Evolutionary conservation across 495 filamentous ascomycete genomes (phyloP), one percentile per base, ranked within the genome.

Genomic region (Penicillium pulvis): DNA sequence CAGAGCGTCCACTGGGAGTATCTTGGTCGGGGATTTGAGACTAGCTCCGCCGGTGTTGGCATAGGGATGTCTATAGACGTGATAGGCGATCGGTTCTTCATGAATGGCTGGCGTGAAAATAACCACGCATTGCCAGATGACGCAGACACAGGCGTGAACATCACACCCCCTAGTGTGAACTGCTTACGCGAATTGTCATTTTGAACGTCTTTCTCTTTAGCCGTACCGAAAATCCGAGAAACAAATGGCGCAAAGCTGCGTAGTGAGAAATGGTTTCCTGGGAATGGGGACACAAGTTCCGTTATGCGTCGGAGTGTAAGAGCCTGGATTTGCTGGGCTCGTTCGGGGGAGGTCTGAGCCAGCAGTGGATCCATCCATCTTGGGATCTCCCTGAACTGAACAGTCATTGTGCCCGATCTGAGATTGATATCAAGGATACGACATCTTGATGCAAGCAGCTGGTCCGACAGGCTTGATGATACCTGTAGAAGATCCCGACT

Each of bases 111-210:
- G 14, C 84, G 78, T 44, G 74, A 77, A 1, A 87, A 68, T 10
- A 72, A 60, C 82, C 82, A 85, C 28, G 68, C 71, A 61, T 51
- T 52, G 7, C 44, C 61, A 26, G 20, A 3, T 17, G 9, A 16
- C 24, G 58, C 58, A 28, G 64, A 23, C 10, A 85, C 59, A 10
- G 83, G 84, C 19, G 77, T 63, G 57, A 87, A 83, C 51, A 80
- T 70, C 1, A 85, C 80, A 19, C 82, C 79, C 26, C 79, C 77
- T 19, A 84, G 66, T 3, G 75, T 83, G 60, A 88, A 88, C 10
- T 74, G 58, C 49, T 79, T 57, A 24, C 3, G 19, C 4, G 12
- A 9, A n/a, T 4, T 24, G 24, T 28, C 17, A 39, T 71, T 53
- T 1, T 80, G 58, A 19, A 66, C 60, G 42, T 68, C 48, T 75